Evolutionary conservation across 768 basidiomycete genomes (phyloP), one percentile per base, ranked within the genome.

Genomic region (Lactifluus subvellereus): DNA sequence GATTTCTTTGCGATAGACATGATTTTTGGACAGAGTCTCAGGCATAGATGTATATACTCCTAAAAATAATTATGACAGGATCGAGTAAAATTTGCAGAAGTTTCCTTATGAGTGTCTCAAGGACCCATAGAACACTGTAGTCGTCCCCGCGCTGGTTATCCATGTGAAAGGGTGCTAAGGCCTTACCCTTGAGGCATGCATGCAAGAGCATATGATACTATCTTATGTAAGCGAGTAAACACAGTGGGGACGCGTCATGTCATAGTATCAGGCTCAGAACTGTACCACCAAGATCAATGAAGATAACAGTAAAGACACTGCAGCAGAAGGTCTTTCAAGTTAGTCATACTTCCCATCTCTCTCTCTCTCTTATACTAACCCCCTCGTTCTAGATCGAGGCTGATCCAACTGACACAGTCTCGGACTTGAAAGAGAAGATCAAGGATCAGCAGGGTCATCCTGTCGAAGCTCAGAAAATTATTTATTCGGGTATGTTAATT

Each of bases 231-330:
- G 37, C 40, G 10, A 22, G 18, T 11, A 13, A 9, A 32, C 20
- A 7, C 0, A 18, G 13, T 18, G 35, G 32, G 32, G 59, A 61
- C 60, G 60, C 60, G 60, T 61, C 50, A 51, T 51, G 27, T 27
- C 27, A 27, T 27, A n/a, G n/a, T n/a, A 3, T 3, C 27, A 27
- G 27, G 2, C 27, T 27, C 27, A 27, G 27, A 27, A 27, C 53
- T 30, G 7, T 20, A 35, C 32, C 45, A 60, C 27, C 53, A 38
- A 60, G 53, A 66, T 81, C 73, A 73, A 91, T 94, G 88, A 92
- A 93, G 83, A 83, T 98, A 75, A 96, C 93, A 32, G 79, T 98
- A 71, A 98, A 98, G 78, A 98, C 95, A 1, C 84, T 95, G 14
- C 89, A 94, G 76, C 92, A 96, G 73, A 95, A 94, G 79, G 82